Evolutionary conservation across 1,284 basidiomycete genomes (phyloP).

Genomic region (Cronartium ribicola): DNA sequence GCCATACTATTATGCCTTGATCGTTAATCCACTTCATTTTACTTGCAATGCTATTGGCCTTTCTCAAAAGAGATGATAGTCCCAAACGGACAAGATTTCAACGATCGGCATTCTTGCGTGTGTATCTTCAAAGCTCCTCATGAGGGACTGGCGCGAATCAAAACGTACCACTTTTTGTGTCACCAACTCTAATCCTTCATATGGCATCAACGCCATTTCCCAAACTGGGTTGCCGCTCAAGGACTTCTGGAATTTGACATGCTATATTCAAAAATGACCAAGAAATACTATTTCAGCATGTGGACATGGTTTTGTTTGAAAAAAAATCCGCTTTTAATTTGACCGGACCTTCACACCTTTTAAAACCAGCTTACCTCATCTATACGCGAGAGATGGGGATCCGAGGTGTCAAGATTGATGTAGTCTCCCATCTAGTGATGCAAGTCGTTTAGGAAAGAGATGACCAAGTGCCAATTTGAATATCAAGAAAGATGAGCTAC

Average conservation of each 20-base stretch:
- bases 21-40: conserved; percentile 32
- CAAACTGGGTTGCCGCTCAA: conserved; percentile 33
- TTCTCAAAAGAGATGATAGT: neutral
- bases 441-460: no score
- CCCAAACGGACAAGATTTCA: neutral
- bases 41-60: conserved; percentile 31
- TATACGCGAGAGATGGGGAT: conserved; percentile 1
- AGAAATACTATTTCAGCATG: neutral
- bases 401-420: conserved; percentile 21
- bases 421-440: conserved; percentile 27
- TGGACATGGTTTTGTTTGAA: neutral
- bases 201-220: conserved; percentile 13
- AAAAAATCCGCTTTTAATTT: neutral
- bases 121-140: neutral
- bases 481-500: no score
- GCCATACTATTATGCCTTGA: conserved; percentile 31
- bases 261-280: neutral
- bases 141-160: neutral
- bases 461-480: no score
- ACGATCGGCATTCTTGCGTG: neutral
- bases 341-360: neutral
- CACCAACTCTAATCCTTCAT: conserved; percentile 20
- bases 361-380: conserved; percentile 12
- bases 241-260: neutral
- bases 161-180: conserved; percentile 24